Conservation (phyloP, 73 alveolate species). For the Paramecium biaurelia region DNA sequence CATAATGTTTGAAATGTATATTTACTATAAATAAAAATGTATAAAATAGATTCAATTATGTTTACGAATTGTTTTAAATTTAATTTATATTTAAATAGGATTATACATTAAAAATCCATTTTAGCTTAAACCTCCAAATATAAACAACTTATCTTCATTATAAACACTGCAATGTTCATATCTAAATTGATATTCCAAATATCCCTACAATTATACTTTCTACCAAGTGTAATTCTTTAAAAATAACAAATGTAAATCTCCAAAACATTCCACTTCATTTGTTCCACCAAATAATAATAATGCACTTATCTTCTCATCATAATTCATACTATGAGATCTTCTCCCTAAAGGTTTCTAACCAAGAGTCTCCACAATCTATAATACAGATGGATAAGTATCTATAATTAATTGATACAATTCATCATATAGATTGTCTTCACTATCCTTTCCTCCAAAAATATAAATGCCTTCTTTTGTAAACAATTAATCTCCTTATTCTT, state of each 20-base stretch:
- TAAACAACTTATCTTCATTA: not conserved
- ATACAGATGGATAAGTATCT: not conserved
- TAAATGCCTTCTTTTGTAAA: not conserved
- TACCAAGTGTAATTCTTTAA: not conserved
- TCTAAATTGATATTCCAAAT: not conserved
- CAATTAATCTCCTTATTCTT: not conserved
- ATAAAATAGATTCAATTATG: not conserved
- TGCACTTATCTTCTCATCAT: conserved; percentile 19
- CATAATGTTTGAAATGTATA: not conserved
- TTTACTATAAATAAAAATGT: not conserved
- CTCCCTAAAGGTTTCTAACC: not conserved
- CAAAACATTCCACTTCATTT: not conserved
- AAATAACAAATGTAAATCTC: not conserved
- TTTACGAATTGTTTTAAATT: not conserved
- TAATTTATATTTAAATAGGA: not conserved
- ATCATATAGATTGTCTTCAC: not conserved
- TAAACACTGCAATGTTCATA: not conserved
- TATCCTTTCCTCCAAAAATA: not conserved
- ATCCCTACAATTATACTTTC: not conserved
- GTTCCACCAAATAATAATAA: not conserved
- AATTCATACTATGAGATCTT: not conserved
- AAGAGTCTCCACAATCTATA: not conserved
- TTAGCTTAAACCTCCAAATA: not conserved
- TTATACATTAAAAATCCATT: not conserved
- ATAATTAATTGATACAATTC: not conserved